Evolutionary conservation across 495 filamentous ascomycete genomes (phyloP).

Genomic region (Xylaria flabelliformis): DNA sequence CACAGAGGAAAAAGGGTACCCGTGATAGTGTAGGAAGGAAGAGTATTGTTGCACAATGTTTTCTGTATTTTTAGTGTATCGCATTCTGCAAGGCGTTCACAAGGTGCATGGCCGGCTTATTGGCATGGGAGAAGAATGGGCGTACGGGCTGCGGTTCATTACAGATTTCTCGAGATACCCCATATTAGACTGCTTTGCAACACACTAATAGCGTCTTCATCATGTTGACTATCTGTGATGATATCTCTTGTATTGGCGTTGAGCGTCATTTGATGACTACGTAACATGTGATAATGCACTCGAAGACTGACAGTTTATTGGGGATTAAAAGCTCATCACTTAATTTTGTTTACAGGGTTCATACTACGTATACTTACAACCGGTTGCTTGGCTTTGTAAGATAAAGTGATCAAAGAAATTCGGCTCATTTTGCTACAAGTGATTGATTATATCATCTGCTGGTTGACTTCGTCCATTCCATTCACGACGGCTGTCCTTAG

Average conservation of each 20-base stretch:
- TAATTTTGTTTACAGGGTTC: neutral
- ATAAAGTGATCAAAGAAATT: neutral
- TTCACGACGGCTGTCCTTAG: too few relatives aligned
- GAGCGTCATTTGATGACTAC: neutral
- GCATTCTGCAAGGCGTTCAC: slow-evolving; percentile 21
- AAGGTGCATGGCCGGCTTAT: slow-evolving; percentile 3
- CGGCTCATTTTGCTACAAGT: too few relatives aligned
- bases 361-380: neutral
- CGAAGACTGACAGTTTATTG: too few relatives aligned
- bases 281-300: neutral
- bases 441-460: neutral
- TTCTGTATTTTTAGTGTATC: neutral
- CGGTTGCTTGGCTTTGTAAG: neutral
- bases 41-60: neutral
- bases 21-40: neutral
- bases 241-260: neutral
- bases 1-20: neutral
- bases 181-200: neutral
- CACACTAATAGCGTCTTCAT: neutral
- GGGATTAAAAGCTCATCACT: neutral
- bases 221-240: neutral
- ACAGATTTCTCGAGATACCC: slow-evolving; percentile 30
- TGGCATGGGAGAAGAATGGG: neutral
- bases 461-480: too few relatives aligned
- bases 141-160: neutral